phyloP scores from a whole-genome alignment of 2,329 filamentous ascomycete genomes.

The Tolypocladium tropicale region DNA sequence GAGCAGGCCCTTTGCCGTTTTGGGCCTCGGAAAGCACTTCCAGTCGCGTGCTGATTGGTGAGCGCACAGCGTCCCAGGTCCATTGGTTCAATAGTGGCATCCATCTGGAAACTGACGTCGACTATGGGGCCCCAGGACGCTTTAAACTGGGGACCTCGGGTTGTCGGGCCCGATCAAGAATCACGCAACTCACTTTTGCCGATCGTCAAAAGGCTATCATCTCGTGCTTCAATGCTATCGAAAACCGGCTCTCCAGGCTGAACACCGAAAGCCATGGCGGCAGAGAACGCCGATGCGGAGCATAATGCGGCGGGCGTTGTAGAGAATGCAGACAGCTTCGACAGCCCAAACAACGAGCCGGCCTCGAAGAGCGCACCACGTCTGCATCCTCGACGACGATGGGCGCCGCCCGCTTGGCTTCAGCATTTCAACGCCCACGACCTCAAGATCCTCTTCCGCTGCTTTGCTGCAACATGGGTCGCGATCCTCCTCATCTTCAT shows the following conservation, averaged over 20 bases:
- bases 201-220: background rate
- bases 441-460: slow-evolving; percentile 35
- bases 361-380: background rate
- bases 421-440: slow-evolving; percentile 36
- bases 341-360: background rate
- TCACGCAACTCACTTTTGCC: background rate
- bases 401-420: background rate
- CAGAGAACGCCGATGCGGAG: background rate
- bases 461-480: slow-evolving; percentile 34
- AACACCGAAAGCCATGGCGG: background rate
- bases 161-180: background rate
- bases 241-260: background rate
- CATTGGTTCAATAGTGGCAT: too few relatives aligned
- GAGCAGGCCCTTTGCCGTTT: too few relatives aligned
- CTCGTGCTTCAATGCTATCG: background rate
- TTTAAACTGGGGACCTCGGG: background rate
- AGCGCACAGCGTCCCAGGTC: background rate
- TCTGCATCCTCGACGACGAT: background rate
- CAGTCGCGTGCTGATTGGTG: background rate
- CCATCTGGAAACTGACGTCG: background rate
- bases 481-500: slow-evolving; percentile 36
- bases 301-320: background rate
- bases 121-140: background rate
- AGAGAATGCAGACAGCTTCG: background rate
- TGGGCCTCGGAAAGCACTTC: too few relatives aligned